Conservation (phyloP, 805 yeast genomes). For the Saccharomycopsis vini region DNA sequence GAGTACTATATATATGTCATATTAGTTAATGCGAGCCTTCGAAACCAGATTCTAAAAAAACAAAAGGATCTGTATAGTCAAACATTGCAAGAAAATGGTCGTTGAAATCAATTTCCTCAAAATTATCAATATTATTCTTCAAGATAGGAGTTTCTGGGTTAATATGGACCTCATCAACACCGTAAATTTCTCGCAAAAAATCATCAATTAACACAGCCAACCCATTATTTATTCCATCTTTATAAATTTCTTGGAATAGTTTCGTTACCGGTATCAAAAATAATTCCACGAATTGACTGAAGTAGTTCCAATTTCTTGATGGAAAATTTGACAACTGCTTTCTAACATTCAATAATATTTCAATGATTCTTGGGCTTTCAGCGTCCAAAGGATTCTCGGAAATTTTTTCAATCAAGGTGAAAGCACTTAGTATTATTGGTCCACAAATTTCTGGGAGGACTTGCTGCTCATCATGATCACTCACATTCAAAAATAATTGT, state of each 20-base stretch:
- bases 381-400: slow-evolving; percentile 1
- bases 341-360: slow-evolving; percentile 1
- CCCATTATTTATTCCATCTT: slow-evolving; percentile 1
- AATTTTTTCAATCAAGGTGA: neutral
- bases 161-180: neutral
- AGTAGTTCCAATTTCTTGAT: slow-evolving; percentile 2
- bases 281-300: slow-evolving; percentile 3
- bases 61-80: neutral
- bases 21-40: neutral
- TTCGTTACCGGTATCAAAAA: slow-evolving; percentile 2
- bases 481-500: slow-evolving; percentile 3
- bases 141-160: slow-evolving; percentile 1
- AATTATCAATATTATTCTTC: slow-evolving; percentile 1
- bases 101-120: slow-evolving; percentile 1
- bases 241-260: slow-evolving; percentile 5
- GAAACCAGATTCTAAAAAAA: slow-evolving; percentile 2
- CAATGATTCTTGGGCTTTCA: slow-evolving; percentile 1
- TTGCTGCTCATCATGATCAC: neutral
- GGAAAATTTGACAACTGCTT: slow-evolving; percentile 1
- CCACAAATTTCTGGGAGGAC: neutral
- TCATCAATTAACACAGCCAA: slow-evolving; percentile 1
- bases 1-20: too few relatives aligned
- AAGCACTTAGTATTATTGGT: neutral
- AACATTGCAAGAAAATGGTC: slow-evolving; percentile 1
- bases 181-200: neutral